These are phyloP conservation scores for Malassezia globosa DNA, from an alignment of 1,284 basidiomycete genomes.

Conservation along the genomic window DNA sequence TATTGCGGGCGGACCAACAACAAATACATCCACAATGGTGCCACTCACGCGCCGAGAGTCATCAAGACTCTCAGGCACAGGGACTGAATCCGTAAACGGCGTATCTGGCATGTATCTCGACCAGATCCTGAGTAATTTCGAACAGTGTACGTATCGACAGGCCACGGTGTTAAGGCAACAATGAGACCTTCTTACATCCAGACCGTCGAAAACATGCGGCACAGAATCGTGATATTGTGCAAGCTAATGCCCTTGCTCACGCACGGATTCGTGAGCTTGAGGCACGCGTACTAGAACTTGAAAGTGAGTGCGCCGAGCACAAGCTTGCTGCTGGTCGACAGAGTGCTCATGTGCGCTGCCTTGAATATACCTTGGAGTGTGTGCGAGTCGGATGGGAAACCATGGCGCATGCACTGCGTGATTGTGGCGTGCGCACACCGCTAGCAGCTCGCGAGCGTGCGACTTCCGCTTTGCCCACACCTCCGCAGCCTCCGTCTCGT, in stretches of 20 bases:
- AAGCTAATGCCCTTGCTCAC: slow-evolving; percentile 32
- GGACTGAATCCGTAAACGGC: neutral
- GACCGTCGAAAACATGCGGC: slow-evolving; percentile 39
- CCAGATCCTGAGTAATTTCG: slow-evolving; percentile 39
- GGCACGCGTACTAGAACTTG: slow-evolving; percentile 28
- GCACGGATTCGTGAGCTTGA: slow-evolving; percentile 40
- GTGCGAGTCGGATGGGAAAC: slow-evolving; percentile 33
- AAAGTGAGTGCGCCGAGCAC: slow-evolving; percentile 28
- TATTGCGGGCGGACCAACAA: no score
- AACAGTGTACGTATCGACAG: slow-evolving; percentile 21
- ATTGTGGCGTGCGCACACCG: slow-evolving; percentile 10
- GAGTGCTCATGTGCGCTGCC: slow-evolving; percentile 21
- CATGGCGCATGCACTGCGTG: slow-evolving; percentile 25
- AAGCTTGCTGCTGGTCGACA: slow-evolving; percentile 18
- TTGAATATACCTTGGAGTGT: slow-evolving; percentile 26
- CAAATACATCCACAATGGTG: no score
- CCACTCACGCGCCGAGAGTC: slow-evolving; percentile 20
- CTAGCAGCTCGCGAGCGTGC: neutral
- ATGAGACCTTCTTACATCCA: slow-evolving; percentile 18
- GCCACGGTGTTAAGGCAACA: no score
- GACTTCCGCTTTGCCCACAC: neutral
- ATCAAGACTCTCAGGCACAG: slow-evolving; percentile 17
- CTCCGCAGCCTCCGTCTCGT: neutral
- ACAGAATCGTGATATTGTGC: slow-evolving; percentile 44
- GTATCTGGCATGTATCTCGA: slow-evolving; percentile 24